These are phyloP conservation scores for Sugiyamaella chiloensis DNA, from an alignment of 805 yeast genomes.

Conservation along the genomic window DNA sequence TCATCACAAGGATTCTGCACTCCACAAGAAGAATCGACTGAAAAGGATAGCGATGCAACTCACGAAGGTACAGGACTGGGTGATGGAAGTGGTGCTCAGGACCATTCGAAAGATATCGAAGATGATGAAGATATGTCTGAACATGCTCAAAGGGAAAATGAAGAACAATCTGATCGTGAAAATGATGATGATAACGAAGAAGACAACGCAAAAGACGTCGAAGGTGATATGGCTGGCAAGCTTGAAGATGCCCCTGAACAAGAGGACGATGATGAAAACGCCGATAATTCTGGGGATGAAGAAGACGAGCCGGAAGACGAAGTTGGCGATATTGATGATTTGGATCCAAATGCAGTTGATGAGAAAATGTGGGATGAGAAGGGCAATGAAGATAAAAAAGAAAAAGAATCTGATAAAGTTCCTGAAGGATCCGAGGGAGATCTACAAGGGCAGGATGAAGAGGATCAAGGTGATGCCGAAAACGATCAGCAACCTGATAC, in stretches of 20 bases:
- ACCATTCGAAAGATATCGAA: constrained; percentile 78
- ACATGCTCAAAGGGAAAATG: constrained; percentile 64
- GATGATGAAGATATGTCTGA: constrained; percentile 89
- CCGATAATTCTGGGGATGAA: constrained; percentile 49
- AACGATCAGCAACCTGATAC: constrained; percentile 35
- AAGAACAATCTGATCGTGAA: constrained; percentile 59
- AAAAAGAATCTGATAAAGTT: constrained; percentile 75
- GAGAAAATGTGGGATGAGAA: constrained; percentile 99
- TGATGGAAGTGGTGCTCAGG: constrained; percentile 84
- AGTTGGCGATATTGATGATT: constrained; percentile 80
- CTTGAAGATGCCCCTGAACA: constrained; percentile 75
- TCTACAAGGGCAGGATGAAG: constrained; percentile 29
- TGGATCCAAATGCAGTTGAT: constrained; percentile 92
- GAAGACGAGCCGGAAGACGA: constrained; percentile 83
- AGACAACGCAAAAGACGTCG: constrained; percentile 88
- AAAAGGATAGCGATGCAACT: constrained; percentile 55
- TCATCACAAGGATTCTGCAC: constrained; percentile 87
- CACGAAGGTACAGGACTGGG: constrained; percentile 92
- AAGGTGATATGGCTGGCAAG: constrained; percentile 96
- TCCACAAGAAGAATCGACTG: constrained; percentile 69
- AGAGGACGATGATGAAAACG: constrained; percentile 48
- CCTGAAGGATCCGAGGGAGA: constrained; percentile 43
- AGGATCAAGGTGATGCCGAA: constrained; percentile 33
- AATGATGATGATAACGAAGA: constrained; percentile 53
- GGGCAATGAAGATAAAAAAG: constrained; percentile 57